Percentiles rank a stretch among this genome's conserved stretches.
Conservation (phyloP, 164 flowering plant genomes). For the Magnolia officinalis region DNA sequence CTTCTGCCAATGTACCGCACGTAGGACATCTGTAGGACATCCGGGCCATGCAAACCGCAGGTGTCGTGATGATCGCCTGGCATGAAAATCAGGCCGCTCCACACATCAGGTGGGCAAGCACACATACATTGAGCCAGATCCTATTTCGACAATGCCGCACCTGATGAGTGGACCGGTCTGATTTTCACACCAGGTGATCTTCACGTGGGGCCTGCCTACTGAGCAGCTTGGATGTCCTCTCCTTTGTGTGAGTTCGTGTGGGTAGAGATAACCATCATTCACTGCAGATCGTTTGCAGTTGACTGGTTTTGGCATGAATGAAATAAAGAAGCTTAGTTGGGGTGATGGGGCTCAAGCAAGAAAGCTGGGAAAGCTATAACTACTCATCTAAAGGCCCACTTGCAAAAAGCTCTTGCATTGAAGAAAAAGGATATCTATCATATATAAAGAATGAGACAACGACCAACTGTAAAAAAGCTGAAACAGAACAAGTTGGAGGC, state of each 20-base stretch:
- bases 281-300: background rate
- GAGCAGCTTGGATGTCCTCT: too few species aligned
- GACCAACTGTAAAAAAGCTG: background rate
- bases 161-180: too few species aligned
- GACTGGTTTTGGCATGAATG: background rate
- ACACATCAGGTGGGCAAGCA: too few species aligned
- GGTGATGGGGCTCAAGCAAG: background rate
- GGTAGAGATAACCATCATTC: background rate
- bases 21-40: too few species aligned
- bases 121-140: too few species aligned
- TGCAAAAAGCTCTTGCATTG: background rate
- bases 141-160: too few species aligned
- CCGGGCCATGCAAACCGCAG: too few species aligned
- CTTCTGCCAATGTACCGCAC: too few species aligned
- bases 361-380: background rate
- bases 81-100: too few species aligned
- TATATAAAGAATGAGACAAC: background rate
- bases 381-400: background rate
- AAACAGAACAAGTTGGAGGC: background rate
- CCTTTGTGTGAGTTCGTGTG: background rate
- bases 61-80: too few species aligned
- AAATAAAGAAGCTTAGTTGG: background rate
- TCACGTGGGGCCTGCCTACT: too few species aligned
- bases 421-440: background rate
- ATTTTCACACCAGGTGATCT: too few species aligned